Evolutionary conservation across 768 basidiomycete species (phyloP).

Genomic region (Podaxis sp.): DNA sequence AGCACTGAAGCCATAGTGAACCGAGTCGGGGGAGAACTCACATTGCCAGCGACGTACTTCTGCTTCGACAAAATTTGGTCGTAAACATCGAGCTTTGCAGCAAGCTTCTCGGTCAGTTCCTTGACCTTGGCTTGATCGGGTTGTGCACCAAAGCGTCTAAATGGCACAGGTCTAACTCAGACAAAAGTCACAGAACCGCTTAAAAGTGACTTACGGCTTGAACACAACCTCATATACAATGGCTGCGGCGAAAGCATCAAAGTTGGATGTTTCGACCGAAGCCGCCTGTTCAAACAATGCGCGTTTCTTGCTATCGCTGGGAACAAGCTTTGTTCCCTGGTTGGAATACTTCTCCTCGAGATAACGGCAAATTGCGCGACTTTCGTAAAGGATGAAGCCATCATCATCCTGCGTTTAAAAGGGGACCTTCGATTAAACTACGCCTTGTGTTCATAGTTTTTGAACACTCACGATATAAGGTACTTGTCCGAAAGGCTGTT

Average conservation of each 20-base stretch:
- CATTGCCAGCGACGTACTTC: constrained; percentile 57
- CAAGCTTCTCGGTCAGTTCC: constrained; percentile 27
- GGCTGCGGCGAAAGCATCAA: constrained; percentile 35
- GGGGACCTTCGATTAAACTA: constrained; percentile 29
- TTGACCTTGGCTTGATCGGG: constrained; percentile 33
- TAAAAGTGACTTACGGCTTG: background rate
- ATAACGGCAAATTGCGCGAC: constrained; percentile 60
- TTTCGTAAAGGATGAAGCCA: constrained; percentile 60
- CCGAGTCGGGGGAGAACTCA: constrained; percentile 18
- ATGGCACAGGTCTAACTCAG: background rate
- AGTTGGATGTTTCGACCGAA: constrained; percentile 51
- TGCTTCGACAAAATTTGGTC: constrained; percentile 56
- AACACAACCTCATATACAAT: background rate
- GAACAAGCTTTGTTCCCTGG: constrained; percentile 49
- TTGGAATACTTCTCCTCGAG: constrained; percentile 49
- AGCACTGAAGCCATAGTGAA: background rate
- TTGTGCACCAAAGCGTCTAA: constrained; percentile 13
- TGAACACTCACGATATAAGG: constrained; percentile 37
- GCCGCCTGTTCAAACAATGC: constrained; percentile 45
- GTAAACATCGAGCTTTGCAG: constrained; percentile 50
- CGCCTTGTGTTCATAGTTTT: background rate
- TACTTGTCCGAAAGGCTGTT: constrained; percentile 55
- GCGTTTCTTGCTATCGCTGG: constrained; percentile 33
- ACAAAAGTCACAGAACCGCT: background rate
- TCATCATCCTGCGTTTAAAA: constrained; percentile 42